Evolutionary conservation across 176 grass and related monocot species (phyloP).

Genomic region (Echinochloa phyllopogon): DNA sequence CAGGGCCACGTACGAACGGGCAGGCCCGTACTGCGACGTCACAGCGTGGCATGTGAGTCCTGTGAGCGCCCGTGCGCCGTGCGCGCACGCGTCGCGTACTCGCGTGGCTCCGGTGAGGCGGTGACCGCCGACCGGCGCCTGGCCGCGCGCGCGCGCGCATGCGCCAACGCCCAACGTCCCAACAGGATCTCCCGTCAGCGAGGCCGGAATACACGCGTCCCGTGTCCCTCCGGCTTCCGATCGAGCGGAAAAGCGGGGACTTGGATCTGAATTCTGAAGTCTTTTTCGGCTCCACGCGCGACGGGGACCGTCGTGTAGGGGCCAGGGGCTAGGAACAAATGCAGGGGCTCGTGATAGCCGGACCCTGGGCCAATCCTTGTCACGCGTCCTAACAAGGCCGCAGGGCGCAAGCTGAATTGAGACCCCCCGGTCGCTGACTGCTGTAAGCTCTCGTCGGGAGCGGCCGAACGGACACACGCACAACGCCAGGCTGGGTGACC

Average conservation of each 20-base stretch:
- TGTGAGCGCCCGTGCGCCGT: slow-evolving; percentile 15
- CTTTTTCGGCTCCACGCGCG: neutral
- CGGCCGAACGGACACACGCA: neutral
- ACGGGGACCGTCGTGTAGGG: slow-evolving; percentile 2
- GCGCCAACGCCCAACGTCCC: neutral
- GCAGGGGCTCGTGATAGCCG: neutral
- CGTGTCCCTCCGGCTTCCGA: neutral
- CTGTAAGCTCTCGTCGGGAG: neutral
- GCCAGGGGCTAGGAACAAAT: neutral
- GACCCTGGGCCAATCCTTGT: neutral
- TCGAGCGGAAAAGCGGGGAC: neutral
- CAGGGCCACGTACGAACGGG: neutral
- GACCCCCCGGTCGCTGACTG: neutral
- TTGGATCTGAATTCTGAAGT: neutral
- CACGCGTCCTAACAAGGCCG: neutral
- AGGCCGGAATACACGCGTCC: neutral
- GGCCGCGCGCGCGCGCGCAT: neutral
- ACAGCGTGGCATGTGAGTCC: slow-evolving; percentile 4
- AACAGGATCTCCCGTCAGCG: neutral
- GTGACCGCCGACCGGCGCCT: too few species aligned
- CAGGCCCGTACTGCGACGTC: neutral
- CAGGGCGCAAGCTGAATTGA: neutral
- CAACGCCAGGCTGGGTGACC: neutral
- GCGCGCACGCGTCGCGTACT: neutral
- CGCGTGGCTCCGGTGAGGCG: neutral